Evolutionary conservation across 2,329 filamentous ascomycete species (phyloP).

Genomic region (Ascochyta lentis): DNA sequence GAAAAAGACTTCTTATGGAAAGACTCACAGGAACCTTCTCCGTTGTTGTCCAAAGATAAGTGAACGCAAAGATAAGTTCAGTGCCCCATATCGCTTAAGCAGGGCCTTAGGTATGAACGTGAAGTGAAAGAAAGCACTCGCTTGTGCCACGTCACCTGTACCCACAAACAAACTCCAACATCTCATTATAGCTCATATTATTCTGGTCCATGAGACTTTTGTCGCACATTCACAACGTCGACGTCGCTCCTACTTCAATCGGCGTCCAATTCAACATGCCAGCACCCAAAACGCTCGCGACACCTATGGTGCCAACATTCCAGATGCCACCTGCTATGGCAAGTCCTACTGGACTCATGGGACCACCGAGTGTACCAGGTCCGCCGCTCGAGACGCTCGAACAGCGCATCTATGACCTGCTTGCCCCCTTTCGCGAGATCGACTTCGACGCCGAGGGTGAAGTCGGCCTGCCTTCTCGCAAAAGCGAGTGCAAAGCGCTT

Average conservation of each 20-base stretch:
- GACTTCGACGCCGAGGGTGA: not conserved
- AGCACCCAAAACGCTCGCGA: not conserved
- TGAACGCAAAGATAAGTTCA: too few relatives aligned
- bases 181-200: not conserved
- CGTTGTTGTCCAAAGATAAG: too few relatives aligned
- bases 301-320: not conserved
- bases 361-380: not conserved
- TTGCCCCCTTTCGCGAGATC: conserved; percentile 13
- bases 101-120: not conserved
- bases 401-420: conserved; percentile 18
- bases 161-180: not conserved
- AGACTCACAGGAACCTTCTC: too few relatives aligned
- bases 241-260: not conserved
- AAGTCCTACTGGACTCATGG: not conserved
- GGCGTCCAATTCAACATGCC: not conserved
- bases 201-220: not conserved
- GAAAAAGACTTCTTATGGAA: too few relatives aligned
- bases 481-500: conserved; percentile 1
- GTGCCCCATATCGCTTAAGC: too few relatives aligned
- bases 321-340: not conserved
- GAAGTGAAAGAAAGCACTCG: not conserved
- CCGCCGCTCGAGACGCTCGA: conserved; percentile 8
- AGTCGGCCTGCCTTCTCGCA: not conserved
- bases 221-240: not conserved
- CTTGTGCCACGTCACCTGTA: not conserved